Base-by-base conservation (phyloP, 352 stramenopile genomes). In the Pythium apleroticum region DNA sequence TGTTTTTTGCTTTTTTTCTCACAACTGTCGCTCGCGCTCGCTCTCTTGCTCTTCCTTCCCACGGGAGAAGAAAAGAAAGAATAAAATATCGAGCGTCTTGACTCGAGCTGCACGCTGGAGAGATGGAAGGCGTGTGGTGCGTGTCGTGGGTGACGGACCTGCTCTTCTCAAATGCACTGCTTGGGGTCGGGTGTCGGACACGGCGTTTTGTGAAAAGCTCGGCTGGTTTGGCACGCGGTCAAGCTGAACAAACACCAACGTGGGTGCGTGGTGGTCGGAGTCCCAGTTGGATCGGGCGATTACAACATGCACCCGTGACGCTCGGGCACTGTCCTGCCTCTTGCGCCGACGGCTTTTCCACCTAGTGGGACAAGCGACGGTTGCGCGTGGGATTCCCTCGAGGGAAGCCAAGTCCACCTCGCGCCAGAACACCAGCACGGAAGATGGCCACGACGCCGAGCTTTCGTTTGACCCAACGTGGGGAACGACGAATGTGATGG, bases 31-130 rank as follows among this genome's bases (percentile, higher is more conserved):
- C 0, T 30, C 46, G 46, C 46, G 46, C 24, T 53, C 22, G 46
- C 30, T 25, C 15, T 33, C 52, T 9, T 19, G 11, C 19, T 1
- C 52, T 49, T 48, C 53, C 11, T 30, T 53, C 39, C 39, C 33
- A 28, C 28, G 27, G 27, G 22, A 39, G 20, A 31, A 45, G 43
- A 60, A 49, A 30, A 62, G 17, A 54, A 54, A 41, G 19, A 30
- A 65, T 15, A 49, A 65, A 66, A 66, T 28, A 66, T 60, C 35
- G 59, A 66, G 59, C 50, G 33, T 65, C 43, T 49, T n/a, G 25
- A 12, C 43, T 49, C 27, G 25, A 12, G 22, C 19, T 12, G 14
- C 9, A 49, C 8, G 30, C 30, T 9, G 20, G 41, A 28, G 41
- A 49, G 41, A 49, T 27, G 7, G 41, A 39, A 39, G 15, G n/a